Evolutionary conservation across 495 filamentous ascomycete genomes (phyloP), one percentile per base, ranked within the genome.

Genomic region (Xylaria cubensis): DNA sequence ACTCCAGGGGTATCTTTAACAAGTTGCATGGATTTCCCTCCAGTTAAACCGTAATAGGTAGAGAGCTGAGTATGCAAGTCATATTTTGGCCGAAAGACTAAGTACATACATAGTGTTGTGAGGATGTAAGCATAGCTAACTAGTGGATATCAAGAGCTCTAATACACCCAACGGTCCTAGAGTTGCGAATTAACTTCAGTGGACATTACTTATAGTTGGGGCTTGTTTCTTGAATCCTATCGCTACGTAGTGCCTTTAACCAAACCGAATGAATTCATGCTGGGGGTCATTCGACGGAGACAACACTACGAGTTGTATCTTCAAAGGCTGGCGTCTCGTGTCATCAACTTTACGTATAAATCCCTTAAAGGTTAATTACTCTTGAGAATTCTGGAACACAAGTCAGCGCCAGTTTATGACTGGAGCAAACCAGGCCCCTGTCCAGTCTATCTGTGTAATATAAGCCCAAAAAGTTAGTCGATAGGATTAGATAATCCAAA

Each of bases 31-130:
- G 26, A 15, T 56, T 29, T 7, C 13, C 24, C 53, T 32, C 53
- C 4, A 32, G 4, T 56, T 56, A 32, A 32, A 32, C 26, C 12
- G 21, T 53, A 26, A 53, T 26, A 26, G 50, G 50, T 21, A 26
- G 50, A 24, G 26, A 26, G 26, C 26, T 56, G 53, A 29, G 13
- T 29, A 56, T 56, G 53, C 26, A 56, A 56, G 53, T 56, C 53
- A 56, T 56, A 56, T 56, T 56, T 56, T 56, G 53, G 53, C 53
- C 53, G 53, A 56, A 56, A 26, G 5, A 42, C 39, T 42, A n/a
- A n/a, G n/a, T n/a, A 4, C 15, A 1, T 56, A 55, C 26, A 29
- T 29, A 29, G 13, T 56, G 26, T 32, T 15, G 26, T 15, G 26
- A 56, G 26, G 29, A 32, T 8, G 12, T 21, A 39, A 39, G 36